Conservation (phyloP, 2,329 filamentous ascomycete genomes). For the Metarhizium guizhouense region DNA sequence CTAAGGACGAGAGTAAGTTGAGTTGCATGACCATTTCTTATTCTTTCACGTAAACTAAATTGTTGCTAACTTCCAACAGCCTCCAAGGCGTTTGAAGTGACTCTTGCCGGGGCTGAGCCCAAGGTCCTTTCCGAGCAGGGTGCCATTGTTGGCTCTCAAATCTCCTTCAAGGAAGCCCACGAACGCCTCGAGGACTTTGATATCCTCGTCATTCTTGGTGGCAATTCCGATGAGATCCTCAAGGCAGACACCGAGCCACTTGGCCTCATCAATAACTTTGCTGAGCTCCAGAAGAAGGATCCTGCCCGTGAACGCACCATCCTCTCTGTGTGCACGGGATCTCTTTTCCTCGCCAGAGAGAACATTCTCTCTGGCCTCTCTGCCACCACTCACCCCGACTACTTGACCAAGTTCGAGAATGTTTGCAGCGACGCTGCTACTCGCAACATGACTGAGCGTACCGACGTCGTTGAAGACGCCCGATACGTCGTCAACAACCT, state of each 20-base stretch:
- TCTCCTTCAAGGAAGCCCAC: constrained; percentile 71
- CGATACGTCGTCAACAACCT: constrained; percentile 89
- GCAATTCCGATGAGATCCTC: constrained; percentile 54
- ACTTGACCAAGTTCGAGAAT: constrained; percentile 71
- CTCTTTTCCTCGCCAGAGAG: constrained; percentile 66
- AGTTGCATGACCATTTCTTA: background rate
- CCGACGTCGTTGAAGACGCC: constrained; percentile 71
- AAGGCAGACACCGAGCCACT: constrained; percentile 62
- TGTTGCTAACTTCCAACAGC: constrained; percentile 23
- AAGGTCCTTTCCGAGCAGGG: constrained; percentile 53
- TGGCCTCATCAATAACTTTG: constrained; percentile 64
- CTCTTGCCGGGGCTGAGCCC: constrained; percentile 43
- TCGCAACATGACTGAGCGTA: constrained; percentile 63
- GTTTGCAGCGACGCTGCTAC: constrained; percentile 66
- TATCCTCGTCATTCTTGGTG: constrained; percentile 69
- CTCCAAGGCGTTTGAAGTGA: constrained; percentile 50
- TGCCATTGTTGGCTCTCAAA: constrained; percentile 62
- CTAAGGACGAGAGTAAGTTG: constrained; percentile 38
- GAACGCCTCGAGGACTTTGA: constrained; percentile 68
- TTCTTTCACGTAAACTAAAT: background rate
- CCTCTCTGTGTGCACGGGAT: constrained; percentile 70
- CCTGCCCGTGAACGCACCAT: constrained; percentile 73
- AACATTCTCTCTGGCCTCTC: constrained; percentile 71
- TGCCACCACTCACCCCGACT: constrained; percentile 76
- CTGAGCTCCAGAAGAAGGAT: constrained; percentile 71